A percentile compares a stretch with the other conserved stretches of the same genome.
Conservation (phyloP, 768 basidiomycete species). For the Rhodosporidiobolus odoratus region DNA sequence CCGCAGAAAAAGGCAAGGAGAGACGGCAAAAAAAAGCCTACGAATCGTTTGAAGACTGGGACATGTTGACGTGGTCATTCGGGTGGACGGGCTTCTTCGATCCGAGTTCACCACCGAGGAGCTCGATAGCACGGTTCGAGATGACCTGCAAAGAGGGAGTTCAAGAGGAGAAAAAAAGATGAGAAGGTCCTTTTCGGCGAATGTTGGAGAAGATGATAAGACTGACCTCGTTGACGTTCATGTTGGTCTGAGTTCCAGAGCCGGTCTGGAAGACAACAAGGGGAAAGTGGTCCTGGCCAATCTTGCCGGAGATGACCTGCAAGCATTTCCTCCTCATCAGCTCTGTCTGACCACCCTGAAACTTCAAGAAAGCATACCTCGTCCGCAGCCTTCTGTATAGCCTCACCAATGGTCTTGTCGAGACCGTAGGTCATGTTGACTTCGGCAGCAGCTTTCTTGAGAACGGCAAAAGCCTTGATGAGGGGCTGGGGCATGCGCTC, state of each 20-base stretch:
- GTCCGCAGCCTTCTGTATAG: conserved; percentile 88
- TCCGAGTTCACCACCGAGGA: conserved; percentile 89
- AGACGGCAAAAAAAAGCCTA: conserved; percentile 49
- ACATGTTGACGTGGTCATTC: conserved; percentile 99
- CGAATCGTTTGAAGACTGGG: conserved; percentile 98
- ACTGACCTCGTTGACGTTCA: conserved; percentile 92
- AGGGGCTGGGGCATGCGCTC: conserved; percentile 92
- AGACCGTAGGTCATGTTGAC: conserved; percentile 88
- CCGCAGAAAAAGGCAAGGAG: background rate
- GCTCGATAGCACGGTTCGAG: conserved; percentile 94
- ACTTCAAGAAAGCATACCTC: conserved; percentile 57
- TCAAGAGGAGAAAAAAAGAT: background rate
- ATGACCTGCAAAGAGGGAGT: conserved; percentile 61
- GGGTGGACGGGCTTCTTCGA: conserved; percentile 97
- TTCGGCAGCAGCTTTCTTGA: conserved; percentile 92
- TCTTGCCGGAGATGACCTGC: conserved; percentile 93
- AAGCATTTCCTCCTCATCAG: background rate
- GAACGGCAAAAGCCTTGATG: conserved; percentile 93
- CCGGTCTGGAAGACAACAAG: conserved; percentile 99
- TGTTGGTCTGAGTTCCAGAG: conserved; percentile 97
- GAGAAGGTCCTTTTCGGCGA: too few species aligned
- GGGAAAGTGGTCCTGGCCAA: conserved; percentile 87
- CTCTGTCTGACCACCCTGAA: background rate
- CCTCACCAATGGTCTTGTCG: conserved; percentile 76
- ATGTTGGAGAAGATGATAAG: background rate